Base-by-base conservation (phyloP, 148 eudicot genomes). In the Polygonum aviculare region DNA sequence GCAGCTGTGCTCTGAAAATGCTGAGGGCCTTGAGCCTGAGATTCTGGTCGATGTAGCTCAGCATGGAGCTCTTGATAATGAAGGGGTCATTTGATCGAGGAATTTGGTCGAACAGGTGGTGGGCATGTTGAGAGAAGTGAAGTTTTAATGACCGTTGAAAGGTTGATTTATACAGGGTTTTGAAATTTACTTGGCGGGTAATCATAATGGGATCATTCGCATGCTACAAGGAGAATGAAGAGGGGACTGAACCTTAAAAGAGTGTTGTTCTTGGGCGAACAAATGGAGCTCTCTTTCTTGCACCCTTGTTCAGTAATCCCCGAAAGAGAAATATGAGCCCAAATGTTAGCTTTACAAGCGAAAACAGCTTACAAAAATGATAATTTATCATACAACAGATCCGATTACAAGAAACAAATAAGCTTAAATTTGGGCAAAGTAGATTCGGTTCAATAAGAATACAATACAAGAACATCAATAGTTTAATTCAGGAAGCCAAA, bases 101-200 rank as follows among this genome's bases (percentile, higher is more conserved):
- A 73, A 45, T 82, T 87, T 83, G 73, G 38, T 87, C 98, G 78
- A 90, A 87, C 90, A 86, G 38, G 22, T 89, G 88, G 87, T 75
- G 82, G 41, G 78, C 95, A 85, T 87, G 75, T 62, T 82, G 85
- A 50, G 77, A 83, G 15, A 82, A 80, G 78, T 75, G 73, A 59
- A 49, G 78, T 67, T 38, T 83, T 0, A 4, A 3, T 15, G 74
- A 59, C 33, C 73, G 45, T 77, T 80, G 81, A 47, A 49, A 12
- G 70, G 79, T 45, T 69, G 75, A 73, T 49, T 40, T 55, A 15
- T 35, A 75, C 16, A 85, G 74, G 67, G 75, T 40, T 82, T 86
- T 86, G 62, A 76, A 80, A 71, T 52, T 78, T 2, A 80, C 31
- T 62, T 78, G 88, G 83, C 88, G 94, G 83, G 81, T 31, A 76